Percentiles rank a stretch among this genome's conserved stretches.
phyloP scores from a whole-genome alignment of 257 asterid genomes.

The Forsythia viridissima region DNA sequence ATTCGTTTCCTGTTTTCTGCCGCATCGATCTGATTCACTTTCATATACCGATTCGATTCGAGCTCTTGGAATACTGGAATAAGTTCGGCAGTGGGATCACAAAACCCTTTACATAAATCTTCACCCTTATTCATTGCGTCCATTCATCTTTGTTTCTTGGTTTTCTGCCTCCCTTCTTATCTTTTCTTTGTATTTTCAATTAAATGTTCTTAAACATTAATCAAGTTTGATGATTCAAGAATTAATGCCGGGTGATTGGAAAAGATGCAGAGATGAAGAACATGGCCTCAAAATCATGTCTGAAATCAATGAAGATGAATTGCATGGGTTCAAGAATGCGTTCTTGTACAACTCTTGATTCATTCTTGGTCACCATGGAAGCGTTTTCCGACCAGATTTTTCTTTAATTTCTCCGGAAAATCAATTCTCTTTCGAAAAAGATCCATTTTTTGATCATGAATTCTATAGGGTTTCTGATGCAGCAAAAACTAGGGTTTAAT shows the following conservation, averaged over 20 bases:
- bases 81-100: background rate
- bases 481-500: background rate
- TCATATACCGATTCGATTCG: background rate
- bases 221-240: background rate
- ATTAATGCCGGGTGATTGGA: background rate
- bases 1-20: background rate
- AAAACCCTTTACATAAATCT: background rate
- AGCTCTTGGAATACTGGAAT: background rate
- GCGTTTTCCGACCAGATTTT: constrained; percentile 23
- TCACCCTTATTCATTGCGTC: background rate
- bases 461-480: constrained; percentile 4
- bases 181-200: background rate
- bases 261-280: background rate
- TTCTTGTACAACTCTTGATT: constrained; percentile 20
- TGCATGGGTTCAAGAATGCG: background rate
- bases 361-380: constrained; percentile 31
- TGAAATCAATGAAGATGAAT: constrained; percentile 11
- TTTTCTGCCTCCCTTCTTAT: too few relatives aligned
- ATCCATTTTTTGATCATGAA: background rate
- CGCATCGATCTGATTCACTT: background rate
- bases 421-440: background rate
- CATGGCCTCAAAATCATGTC: background rate
- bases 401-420: background rate
- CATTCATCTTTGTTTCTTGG: too few relatives aligned
- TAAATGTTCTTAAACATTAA: background rate